Evolutionary conservation across 2,329 filamentous ascomycete species (phyloP).

Genomic region (Fusarium abutilonis): DNA sequence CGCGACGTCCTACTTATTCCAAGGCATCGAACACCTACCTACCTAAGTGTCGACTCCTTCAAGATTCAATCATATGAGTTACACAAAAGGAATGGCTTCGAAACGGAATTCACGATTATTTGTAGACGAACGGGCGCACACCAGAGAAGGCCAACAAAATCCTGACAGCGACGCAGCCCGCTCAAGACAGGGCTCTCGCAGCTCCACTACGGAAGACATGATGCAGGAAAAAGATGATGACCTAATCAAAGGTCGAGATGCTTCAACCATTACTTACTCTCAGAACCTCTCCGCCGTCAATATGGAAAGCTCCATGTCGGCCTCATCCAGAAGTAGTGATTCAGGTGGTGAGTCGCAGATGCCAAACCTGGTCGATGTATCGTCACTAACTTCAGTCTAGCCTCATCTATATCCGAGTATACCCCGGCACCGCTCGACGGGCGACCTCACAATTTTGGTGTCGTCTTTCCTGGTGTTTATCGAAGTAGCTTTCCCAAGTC

Average conservation of each 20-base stretch:
- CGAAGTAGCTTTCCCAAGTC: conserved; percentile 81
- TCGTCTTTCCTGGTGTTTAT: conserved; percentile 78
- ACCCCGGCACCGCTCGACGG: conserved; percentile 43
- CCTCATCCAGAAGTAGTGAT: conserved; percentile 26
- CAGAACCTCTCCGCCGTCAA: conserved; percentile 23
- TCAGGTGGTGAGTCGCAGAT: conserved; percentile 30
- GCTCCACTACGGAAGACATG: conserved; percentile 45
- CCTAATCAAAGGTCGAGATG: conserved; percentile 33
- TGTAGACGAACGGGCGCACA: conserved; percentile 31
- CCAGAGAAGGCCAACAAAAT: conserved; percentile 21
- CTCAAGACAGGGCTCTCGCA: conserved; percentile 47
- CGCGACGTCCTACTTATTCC: background rate
- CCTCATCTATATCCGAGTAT: conserved; percentile 35
- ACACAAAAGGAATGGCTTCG: conserved; percentile 32
- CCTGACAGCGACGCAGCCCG: conserved; percentile 38
- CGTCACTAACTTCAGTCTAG: conserved; percentile 26
- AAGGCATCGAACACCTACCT: conserved; percentile 1
- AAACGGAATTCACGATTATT: conserved; percentile 40
- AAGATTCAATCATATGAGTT: conserved; percentile 12
- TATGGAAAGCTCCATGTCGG: conserved; percentile 30
- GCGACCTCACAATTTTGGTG: conserved; percentile 77
- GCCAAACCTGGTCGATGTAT: background rate
- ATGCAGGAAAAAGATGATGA: conserved; percentile 44
- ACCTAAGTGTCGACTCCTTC: background rate
- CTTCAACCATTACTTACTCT: conserved; percentile 26